Conservation (phyloP, 164 flowering plant species). For the Pachysandra terminalis region DNA sequence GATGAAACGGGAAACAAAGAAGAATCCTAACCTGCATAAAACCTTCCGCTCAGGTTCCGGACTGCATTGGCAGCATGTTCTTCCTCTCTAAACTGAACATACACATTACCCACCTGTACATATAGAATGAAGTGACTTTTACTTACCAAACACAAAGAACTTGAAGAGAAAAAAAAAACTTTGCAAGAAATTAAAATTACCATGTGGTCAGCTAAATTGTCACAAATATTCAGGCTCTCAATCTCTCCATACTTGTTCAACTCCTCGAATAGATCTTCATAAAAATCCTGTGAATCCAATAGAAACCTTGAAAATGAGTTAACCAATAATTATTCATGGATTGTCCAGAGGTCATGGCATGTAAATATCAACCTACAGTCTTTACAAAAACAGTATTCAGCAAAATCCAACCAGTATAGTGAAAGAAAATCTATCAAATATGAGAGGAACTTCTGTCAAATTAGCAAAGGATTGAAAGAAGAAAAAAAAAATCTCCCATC, state of each 20-base stretch:
- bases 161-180: neutral
- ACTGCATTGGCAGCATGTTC: slow-evolving; percentile 77
- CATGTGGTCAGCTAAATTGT: slow-evolving; percentile 78
- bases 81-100: slow-evolving; percentile 74
- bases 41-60: slow-evolving; percentile 53
- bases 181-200: slow-evolving; percentile 21
- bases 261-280: slow-evolving; percentile 72
- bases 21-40: slow-evolving; percentile 52
- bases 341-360: too few relatives aligned
- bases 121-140: neutral
- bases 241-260: slow-evolving; percentile 67
- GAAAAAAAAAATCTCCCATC: too few relatives aligned
- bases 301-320: neutral
- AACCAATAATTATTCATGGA: too few relatives aligned
- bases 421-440: too few relatives aligned
- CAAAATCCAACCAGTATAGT: too few relatives aligned
- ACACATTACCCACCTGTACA: slow-evolving; percentile 77
- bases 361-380: too few relatives aligned
- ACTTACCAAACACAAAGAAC: neutral
- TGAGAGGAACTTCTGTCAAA: too few relatives aligned
- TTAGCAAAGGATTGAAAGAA: too few relatives aligned
- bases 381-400: too few relatives aligned
- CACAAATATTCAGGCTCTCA: slow-evolving; percentile 67
- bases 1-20: neutral
- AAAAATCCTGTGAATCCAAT: slow-evolving; percentile 45